Evolutionary conservation across 1,139 yeast genomes (phyloP).

Genomic region (Geotrichum klebahnii): DNA sequence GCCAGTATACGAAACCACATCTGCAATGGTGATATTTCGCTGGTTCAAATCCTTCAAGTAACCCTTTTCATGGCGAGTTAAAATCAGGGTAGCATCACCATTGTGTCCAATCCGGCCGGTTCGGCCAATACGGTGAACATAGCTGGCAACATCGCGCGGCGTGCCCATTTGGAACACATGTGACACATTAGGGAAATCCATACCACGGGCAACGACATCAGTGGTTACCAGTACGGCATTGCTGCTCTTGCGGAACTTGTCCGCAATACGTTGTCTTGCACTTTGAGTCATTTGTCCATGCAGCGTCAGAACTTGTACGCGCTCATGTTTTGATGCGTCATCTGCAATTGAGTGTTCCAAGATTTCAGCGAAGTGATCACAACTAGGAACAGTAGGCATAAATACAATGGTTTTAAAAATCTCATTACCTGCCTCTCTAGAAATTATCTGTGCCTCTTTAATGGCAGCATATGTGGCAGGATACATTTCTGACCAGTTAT

Average conservation of each 20-base stretch:
- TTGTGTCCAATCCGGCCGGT: constrained; percentile 89
- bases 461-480: constrained; percentile 36
- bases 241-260: constrained; percentile 48
- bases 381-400: constrained; percentile 70
- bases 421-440: constrained; percentile 27
- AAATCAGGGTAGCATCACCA: constrained; percentile 47
- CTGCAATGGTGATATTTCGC: constrained; percentile 27
- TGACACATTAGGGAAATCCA: constrained; percentile 83
- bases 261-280: constrained; percentile 57
- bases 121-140: constrained; percentile 92
- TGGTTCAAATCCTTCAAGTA: constrained; percentile 27
- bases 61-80: constrained; percentile 31
- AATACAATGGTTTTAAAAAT: constrained; percentile 75
- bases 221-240: constrained; percentile 71
- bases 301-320: constrained; percentile 37
- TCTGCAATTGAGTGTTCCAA: constrained; percentile 26
- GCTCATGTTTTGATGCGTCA: constrained; percentile 10
- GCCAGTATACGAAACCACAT: constrained; percentile 17
- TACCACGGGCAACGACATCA: constrained; percentile 95
- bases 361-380: constrained; percentile 52
- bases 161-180: constrained; percentile 77
- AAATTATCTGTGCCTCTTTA: constrained; percentile 25
- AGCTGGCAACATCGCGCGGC: constrained; percentile 70
- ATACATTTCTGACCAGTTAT: constrained; percentile 41
- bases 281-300: constrained; percentile 74